phyloP scores from a whole-genome alignment of 1,284 basidiomycete genomes.

The Pyrrhoderma lamaoense region DNA sequence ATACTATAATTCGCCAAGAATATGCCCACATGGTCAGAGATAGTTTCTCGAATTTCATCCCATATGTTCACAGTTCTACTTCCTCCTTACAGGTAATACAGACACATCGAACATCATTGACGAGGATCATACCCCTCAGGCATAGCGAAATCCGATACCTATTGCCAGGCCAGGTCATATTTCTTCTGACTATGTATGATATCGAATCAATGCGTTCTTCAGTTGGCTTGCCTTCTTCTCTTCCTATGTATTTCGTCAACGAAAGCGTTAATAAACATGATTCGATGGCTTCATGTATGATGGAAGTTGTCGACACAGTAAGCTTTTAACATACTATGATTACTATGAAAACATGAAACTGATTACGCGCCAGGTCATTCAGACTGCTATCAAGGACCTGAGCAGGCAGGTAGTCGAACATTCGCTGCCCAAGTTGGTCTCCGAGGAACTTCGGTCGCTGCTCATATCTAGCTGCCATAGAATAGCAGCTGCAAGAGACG shows the following conservation, averaged over 20 bases:
- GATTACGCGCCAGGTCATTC: slow-evolving; percentile 52
- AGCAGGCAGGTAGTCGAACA: slow-evolving; percentile 75
- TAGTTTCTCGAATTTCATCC: neutral
- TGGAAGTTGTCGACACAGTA: slow-evolving; percentile 83
- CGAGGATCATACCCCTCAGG: slow-evolving; percentile 64
- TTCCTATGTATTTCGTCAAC: slow-evolving; percentile 88
- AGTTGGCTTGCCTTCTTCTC: slow-evolving; percentile 72
- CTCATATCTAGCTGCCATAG: slow-evolving; percentile 82
- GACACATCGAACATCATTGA: slow-evolving; percentile 59
- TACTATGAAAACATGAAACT: slow-evolving; percentile 6
- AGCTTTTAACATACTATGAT: slow-evolving; percentile 12
- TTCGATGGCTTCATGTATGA: slow-evolving; percentile 69
- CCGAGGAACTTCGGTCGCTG: slow-evolving; percentile 69
- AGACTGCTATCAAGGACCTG: slow-evolving; percentile 63
- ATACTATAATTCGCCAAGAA: slow-evolving; percentile 86
- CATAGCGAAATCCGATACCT: slow-evolving; percentile 70
- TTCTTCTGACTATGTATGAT: slow-evolving; percentile 83
- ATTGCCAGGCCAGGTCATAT: slow-evolving; percentile 79
- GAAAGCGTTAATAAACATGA: slow-evolving; percentile 73
- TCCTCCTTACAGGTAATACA: slow-evolving; percentile 47
- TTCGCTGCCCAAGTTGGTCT: slow-evolving; percentile 65
- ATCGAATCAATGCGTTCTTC: slow-evolving; percentile 85
- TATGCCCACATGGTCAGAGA: slow-evolving; percentile 66
- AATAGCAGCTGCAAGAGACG: slow-evolving; percentile 71
- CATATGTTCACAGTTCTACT: neutral